Evolutionary conservation across 192 early-diverging fungal genomes (phyloP).

Genomic region (Coemansia erecta): DNA sequence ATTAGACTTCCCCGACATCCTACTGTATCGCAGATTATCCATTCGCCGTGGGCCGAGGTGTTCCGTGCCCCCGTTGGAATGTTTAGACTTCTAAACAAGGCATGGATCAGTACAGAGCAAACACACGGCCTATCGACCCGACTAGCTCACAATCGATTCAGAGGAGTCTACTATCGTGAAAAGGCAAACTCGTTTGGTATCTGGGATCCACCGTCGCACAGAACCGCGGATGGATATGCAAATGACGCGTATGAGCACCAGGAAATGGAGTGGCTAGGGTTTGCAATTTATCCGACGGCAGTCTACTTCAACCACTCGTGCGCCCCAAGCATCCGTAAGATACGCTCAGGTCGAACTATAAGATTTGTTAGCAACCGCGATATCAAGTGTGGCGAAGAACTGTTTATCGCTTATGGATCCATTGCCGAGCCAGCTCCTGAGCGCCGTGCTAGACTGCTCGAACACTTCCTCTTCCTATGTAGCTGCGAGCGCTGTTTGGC

Average conservation of each 20-base stretch:
- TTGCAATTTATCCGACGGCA: constrained; percentile 61
- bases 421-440: constrained; percentile 42
- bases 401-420: constrained; percentile 64
- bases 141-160: constrained; percentile 43
- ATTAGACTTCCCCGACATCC: constrained; percentile 26
- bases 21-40: constrained; percentile 7
- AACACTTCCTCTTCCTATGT: constrained; percentile 65
- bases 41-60: constrained; percentile 23
- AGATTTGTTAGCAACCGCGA: constrained; percentile 45
- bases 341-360: constrained; percentile 48
- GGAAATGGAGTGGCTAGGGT: constrained; percentile 57
- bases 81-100: constrained; percentile 19
- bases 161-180: constrained; percentile 60
- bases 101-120: constrained; percentile 11
- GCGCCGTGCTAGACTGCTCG: constrained; percentile 45
- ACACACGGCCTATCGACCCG: too few relatives aligned
- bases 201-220: constrained; percentile 50
- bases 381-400: constrained; percentile 57
- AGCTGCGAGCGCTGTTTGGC: constrained; percentile 55
- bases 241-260: background rate
- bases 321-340: constrained; percentile 57
- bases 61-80: constrained; percentile 19
- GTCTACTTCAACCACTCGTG: constrained; percentile 72
- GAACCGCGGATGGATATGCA: background rate
- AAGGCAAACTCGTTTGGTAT: constrained; percentile 71